These are phyloP conservation scores for Penicillium angulare DNA, from an alignment of 495 filamentous ascomycete species.

Conservation along the genomic window DNA sequence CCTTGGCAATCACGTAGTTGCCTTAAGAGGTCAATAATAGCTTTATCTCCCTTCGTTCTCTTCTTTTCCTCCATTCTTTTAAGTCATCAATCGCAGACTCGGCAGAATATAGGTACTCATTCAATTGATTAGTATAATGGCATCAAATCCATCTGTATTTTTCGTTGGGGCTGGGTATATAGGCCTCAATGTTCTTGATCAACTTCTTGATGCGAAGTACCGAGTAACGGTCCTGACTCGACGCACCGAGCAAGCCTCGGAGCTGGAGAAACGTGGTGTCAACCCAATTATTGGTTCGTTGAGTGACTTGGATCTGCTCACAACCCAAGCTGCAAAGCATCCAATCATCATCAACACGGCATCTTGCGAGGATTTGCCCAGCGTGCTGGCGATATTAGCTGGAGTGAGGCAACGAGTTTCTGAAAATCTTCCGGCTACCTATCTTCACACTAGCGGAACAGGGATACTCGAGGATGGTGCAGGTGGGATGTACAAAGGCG, in stretches of 20 bases:
- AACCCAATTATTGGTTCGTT: conserved; percentile 26
- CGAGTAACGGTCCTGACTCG: conserved; percentile 31
- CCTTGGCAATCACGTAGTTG: no score
- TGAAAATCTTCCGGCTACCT: conserved; percentile 26
- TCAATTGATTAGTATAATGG: not conserved
- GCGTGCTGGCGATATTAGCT: conserved; percentile 30
- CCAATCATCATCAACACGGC: conserved; percentile 42
- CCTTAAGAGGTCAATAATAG: no score
- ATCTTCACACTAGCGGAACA: conserved; percentile 41
- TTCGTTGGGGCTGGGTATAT: conserved; percentile 42
- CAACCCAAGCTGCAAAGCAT: conserved; percentile 17
- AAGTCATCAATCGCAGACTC: not conserved
- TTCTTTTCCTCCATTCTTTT: not conserved
- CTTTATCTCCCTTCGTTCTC: not conserved
- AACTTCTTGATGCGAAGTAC: conserved; percentile 31
- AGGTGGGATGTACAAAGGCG: conserved; percentile 15
- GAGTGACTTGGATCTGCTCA: conserved; percentile 27
- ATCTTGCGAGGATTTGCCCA: conserved; percentile 34
- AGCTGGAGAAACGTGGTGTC: conserved; percentile 19
- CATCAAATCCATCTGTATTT: conserved; percentile 16
- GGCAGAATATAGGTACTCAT: not conserved
- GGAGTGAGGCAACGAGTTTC: conserved; percentile 30
- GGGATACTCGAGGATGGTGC: conserved; percentile 20
- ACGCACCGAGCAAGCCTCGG: conserved; percentile 19
- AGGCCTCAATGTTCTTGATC: conserved; percentile 36